Evolutionary conservation across 257 asterid genomes (phyloP), one percentile per base, ranked within the genome.

Genomic region (Capsicum rhomboideum): DNA sequence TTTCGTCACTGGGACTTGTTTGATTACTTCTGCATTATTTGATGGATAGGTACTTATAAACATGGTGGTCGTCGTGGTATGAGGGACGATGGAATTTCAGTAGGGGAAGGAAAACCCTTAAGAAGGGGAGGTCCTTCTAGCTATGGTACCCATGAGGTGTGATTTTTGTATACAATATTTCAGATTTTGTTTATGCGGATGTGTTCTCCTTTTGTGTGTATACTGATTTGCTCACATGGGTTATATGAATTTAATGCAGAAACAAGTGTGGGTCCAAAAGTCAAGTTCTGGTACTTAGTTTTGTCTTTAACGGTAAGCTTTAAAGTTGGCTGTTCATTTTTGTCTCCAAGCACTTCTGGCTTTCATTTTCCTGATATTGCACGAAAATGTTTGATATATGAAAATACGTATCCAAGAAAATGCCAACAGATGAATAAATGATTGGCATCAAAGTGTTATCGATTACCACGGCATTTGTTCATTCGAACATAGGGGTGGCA

Each of bases 201-300:
- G 58, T 31, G n/a, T 52, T 5, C 53, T 58, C 26, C 54, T 28
- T 37, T 7, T 53, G 29, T 80, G 42, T 20, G 17, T 44, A 75
- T 56, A 26, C 75, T 86, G 40, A 58, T 75, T 84, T 34, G 77
- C 44, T 37, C 75, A 26, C 21, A 29, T n/a, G 49, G 78, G 55
- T 56, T 52, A 46, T 56, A 12, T 87, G 72, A 58, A 82, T 79
- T 83, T 68, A 44, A 83, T 90, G 88, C 98, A 95, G 98, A 95
- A 95, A 85, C 98, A 93, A 91, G 97, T 95, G 83, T 94, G 99
- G 99, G 97, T 95, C 90, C 99, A 95, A 84, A 95, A 95, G 95
- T 92, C 99, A 58, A 89, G 94, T 88, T 90, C 98, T 58, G 97
- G 95, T 66, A 89, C 98, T 64, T 95, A 90, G 89, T 88, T 82